These are phyloP conservation scores for Lathyrus sativus DNA, from an alignment of 306 rosid genomes.

Conservation along the genomic window DNA sequence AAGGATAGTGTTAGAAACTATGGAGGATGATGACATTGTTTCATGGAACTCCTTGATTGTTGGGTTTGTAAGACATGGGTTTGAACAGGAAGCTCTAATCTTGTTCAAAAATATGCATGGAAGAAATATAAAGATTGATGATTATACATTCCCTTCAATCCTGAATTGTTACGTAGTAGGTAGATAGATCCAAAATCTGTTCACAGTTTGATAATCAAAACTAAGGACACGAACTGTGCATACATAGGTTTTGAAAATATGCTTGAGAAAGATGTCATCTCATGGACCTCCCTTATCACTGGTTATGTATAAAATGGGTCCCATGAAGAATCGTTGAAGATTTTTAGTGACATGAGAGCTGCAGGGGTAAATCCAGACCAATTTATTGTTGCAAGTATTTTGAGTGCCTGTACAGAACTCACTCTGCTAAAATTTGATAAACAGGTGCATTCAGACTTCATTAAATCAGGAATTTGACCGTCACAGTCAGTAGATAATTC, in stretches of 20 bases:
- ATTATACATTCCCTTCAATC: conserved; percentile 78
- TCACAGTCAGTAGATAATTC: conserved; percentile 73
- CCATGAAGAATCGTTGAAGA: conserved; percentile 63
- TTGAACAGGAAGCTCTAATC: conserved; percentile 60
- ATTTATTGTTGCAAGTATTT: conserved; percentile 64
- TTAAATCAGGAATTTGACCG: conserved; percentile 62
- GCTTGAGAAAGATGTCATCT: conserved; percentile 74
- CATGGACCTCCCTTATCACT: conserved; percentile 90
- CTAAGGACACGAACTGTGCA: conserved; percentile 55
- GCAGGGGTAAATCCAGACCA: conserved; percentile 68
- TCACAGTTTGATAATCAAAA: conserved; percentile 69
- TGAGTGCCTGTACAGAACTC: conserved; percentile 82
- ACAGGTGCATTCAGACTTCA: conserved; percentile 73
- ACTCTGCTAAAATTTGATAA: conserved; percentile 76
- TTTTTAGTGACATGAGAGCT: conserved; percentile 72
- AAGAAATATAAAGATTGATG: conserved; percentile 66
- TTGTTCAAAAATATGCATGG: conserved; percentile 72
- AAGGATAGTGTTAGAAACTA: conserved; percentile 64
- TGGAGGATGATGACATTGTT: conserved; percentile 72
- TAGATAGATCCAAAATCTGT: conserved; percentile 47
- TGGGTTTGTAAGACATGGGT: conserved; percentile 75
- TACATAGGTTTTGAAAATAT: conserved; percentile 57
- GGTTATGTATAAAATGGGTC: conserved; percentile 73
- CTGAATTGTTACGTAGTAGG: conserved; percentile 60
- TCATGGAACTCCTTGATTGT: conserved; percentile 92